Percentiles rank a stretch among this genome's conserved stretches.
phyloP scores from a whole-genome alignment of 495 filamentous ascomycete genomes.

The Barbatosphaeria neglecta region DNA sequence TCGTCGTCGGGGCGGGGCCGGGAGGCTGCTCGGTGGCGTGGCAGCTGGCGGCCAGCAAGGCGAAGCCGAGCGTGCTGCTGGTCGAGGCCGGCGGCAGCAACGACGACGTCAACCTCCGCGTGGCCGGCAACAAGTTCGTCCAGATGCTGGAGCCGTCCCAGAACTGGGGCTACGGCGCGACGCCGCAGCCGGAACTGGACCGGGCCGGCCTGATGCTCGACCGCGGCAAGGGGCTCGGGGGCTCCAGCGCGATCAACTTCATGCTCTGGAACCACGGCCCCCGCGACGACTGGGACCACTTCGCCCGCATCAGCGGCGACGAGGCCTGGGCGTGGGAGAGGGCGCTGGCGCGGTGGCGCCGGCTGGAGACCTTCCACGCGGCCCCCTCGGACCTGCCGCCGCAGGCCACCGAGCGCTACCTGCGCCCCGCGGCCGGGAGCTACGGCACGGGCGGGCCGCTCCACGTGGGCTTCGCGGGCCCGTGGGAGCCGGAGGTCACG shows the following conservation, averaged over 20 bases:
- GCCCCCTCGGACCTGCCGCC: slow-evolving; percentile 12
- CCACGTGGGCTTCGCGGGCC: slow-evolving; percentile 31
- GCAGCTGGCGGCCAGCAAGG: slow-evolving; percentile 29
- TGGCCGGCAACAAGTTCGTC: slow-evolving; percentile 34
- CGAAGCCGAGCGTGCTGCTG: slow-evolving; percentile 40
- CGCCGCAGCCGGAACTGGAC: slow-evolving; percentile 38
- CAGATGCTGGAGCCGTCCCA: slow-evolving; percentile 16
- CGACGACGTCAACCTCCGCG: slow-evolving; percentile 30
- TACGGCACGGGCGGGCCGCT: slow-evolving; percentile 41
- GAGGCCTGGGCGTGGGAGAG: slow-evolving; percentile 39
- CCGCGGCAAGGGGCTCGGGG: slow-evolving; percentile 49
- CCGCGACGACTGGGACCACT: slow-evolving; percentile 48
- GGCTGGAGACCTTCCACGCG: slow-evolving; percentile 41
- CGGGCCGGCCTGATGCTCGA: slow-evolving; percentile 43
- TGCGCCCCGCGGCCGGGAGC: slow-evolving; percentile 18
- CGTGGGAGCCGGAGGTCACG: slow-evolving; percentile 39
- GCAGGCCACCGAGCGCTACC: slow-evolving; percentile 20
- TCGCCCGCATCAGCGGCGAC: slow-evolving; percentile 27
- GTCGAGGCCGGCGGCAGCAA: slow-evolving; percentile 46
- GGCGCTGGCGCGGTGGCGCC: slow-evolving; percentile 35
- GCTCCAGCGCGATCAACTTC: slow-evolving; percentile 53
- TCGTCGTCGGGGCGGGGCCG: slow-evolving; percentile 47
- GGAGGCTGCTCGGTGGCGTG: slow-evolving; percentile 41
- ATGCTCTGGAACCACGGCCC: slow-evolving; percentile 46
- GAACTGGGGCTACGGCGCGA: slow-evolving; percentile 48